Evolutionary conservation across 306 rosid species (phyloP).

Genomic region (Arachis stenosperma): DNA sequence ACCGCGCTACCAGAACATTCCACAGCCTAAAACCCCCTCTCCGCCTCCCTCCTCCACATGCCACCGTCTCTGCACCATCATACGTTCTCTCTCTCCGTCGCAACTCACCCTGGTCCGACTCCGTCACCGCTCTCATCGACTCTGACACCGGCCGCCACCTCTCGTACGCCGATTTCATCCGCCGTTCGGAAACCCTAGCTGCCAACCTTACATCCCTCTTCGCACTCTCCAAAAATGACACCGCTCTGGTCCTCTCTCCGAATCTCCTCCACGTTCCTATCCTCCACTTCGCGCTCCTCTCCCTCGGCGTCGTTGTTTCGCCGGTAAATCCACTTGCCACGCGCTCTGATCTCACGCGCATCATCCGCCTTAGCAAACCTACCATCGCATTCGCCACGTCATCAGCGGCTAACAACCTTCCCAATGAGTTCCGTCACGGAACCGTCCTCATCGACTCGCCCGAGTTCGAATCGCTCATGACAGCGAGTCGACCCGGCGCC

Average conservation of each 20-base stretch:
- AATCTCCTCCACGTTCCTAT: slow-evolving; percentile 51
- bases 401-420: slow-evolving; percentile 26
- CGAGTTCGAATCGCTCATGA: slow-evolving; percentile 52
- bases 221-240: slow-evolving; percentile 54
- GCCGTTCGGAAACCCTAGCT: slow-evolving; percentile 43
- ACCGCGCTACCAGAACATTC: slow-evolving; percentile 47
- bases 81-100: slow-evolving; percentile 47
- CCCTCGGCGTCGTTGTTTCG: slow-evolving; percentile 59
- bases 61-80: slow-evolving; percentile 45
- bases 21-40: slow-evolving; percentile 52
- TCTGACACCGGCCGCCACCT: slow-evolving; percentile 39
- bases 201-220: slow-evolving; percentile 41
- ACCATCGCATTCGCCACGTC: slow-evolving; percentile 52
- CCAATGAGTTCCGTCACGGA: neutral
- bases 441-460: slow-evolving; percentile 52
- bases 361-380: slow-evolving; percentile 43
- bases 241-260: slow-evolving; percentile 51
- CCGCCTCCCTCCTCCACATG: slow-evolving; percentile 49
- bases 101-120: slow-evolving; percentile 45
- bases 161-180: slow-evolving; percentile 45
- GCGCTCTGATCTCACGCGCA: slow-evolving; percentile 44
- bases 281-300: slow-evolving; percentile 63
- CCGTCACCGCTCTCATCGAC: slow-evolving; percentile 47
- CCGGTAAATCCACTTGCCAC: slow-evolving; percentile 57
- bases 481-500: neutral